phyloP scores from a whole-genome alignment of 305 asterid genomes.

The Striga hermonthica region DNA sequence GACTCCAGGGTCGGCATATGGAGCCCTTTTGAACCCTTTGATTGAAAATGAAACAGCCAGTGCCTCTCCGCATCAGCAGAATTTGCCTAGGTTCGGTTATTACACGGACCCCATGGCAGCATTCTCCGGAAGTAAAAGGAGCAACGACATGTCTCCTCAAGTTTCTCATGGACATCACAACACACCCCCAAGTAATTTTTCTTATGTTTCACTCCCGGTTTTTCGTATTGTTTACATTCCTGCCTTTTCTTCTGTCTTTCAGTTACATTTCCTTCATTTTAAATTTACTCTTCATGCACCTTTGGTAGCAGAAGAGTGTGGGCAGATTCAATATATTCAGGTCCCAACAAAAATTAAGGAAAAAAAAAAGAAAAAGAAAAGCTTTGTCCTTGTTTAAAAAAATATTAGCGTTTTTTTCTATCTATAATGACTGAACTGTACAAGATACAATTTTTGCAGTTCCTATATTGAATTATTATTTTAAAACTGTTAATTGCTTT shows the following conservation, averaged over 20 bases:
- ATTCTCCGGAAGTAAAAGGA: conserved; percentile 50
- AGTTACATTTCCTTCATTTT: not conserved
- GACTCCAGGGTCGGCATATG: conserved; percentile 31
- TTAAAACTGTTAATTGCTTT: conserved; percentile 9
- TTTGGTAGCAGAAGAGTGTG: no score
- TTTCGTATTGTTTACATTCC: conserved; percentile 5
- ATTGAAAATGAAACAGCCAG: conserved; percentile 37
- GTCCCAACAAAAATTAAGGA: no score
- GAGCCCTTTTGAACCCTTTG: conserved; percentile 61
- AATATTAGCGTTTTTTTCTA: not conserved
- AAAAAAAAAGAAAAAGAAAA: no score
- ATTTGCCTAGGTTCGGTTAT: conserved; percentile 58
- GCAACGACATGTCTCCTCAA: conserved; percentile 48
- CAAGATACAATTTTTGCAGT: not conserved
- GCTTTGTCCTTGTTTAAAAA: not conserved
- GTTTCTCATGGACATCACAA: conserved; percentile 41
- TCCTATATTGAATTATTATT: not conserved
- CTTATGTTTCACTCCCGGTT: not conserved
- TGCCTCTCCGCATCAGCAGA: conserved; percentile 32
- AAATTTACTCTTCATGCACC: not conserved
- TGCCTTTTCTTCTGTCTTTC: not conserved
- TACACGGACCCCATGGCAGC: conserved; percentile 81
- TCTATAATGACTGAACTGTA: not conserved
- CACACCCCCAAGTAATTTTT: conserved; percentile 52
- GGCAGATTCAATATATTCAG: no score